Base-by-base conservation (phyloP, 345 rosid genomes). In the Viola odorata region DNA sequence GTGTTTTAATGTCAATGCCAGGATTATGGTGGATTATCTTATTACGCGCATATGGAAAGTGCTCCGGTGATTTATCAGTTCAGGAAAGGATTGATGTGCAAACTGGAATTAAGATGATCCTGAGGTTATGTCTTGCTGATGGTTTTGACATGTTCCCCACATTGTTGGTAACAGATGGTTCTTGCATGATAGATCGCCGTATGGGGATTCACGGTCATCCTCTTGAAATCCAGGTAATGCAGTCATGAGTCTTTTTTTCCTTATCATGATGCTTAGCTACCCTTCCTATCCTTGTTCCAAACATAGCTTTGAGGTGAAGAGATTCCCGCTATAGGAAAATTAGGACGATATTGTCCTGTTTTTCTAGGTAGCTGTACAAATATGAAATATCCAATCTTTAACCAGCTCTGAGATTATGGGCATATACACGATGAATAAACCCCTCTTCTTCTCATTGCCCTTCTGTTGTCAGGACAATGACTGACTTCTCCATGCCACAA, bases 161-260 rank as follows among this genome's bases (percentile, higher is more conserved):
- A 66, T 57, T 91, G 61, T 69, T 91, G 80, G 98, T 89, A 52
- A 91, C 98, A 3, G 98, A 91, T 84, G 98, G 96, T 15, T 89
- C 98, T 50, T 91, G 98, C 81, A 91, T 91, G 98, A 89, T 91
- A 72, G 98, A 91, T 68, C 96, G 98, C 45, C 89, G 96, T 41
- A 91, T 91, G 96, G 98, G 96, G 67, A 91, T 91, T 76, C 96
- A 91, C 74, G 98, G 98, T 55, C 96, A 91, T 66, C 96, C 98
- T 71, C 61, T 91, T 63, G 96, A 91, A 75, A 91, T 91, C 55
- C 98, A 91, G 89, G 98, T 91, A 58, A 69, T 4, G 44, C 7
- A 12, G 12, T 23, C 10, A 42, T 12, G 12, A 45, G 10, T 3
- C 2, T 10, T 45, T 58, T 45, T 17, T 6, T 7, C 45, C 38